These are phyloP conservation scores for Solanum chaucha DNA, from an alignment of 257 asterid genomes.

Conservation along the genomic window DNA sequence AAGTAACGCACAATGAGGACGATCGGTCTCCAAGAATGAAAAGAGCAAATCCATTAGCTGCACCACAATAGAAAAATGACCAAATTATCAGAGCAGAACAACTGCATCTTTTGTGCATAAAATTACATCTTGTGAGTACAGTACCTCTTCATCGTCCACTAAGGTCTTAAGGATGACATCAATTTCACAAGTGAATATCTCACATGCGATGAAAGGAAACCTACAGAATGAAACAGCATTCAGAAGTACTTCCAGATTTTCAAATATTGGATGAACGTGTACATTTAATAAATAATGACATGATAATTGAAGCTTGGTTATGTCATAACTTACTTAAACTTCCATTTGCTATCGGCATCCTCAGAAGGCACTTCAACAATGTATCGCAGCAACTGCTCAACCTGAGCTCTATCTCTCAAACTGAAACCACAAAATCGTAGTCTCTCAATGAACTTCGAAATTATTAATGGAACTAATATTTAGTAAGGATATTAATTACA, in stretches of 20 bases:
- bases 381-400: conserved; percentile 75
- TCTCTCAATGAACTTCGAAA: neutral
- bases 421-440: conserved; percentile 29
- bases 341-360: conserved; percentile 77
- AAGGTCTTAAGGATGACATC: conserved; percentile 92
- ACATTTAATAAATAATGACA: neutral
- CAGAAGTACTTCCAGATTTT: neutral
- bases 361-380: conserved; percentile 78
- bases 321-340: conserved; percentile 61
- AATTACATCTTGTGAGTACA: neutral
- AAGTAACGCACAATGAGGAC: conserved; percentile 73
- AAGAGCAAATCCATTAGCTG: conserved; percentile 94
- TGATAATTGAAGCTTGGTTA: neutral
- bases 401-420: conserved; percentile 88
- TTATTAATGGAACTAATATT: neutral
- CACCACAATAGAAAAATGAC: conserved; percentile 1
- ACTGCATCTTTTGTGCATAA: neutral
- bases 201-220: conserved; percentile 97
- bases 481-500: neutral
- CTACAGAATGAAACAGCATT: conserved; percentile 24
- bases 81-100: conserved; percentile 4
- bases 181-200: conserved; percentile 92
- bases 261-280: conserved; percentile 3
- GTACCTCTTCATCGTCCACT: conserved; percentile 95
- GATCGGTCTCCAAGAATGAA: conserved; percentile 88